Evolutionary conservation across 1,284 basidiomycete species (phyloP), one percentile per base, ranked within the genome.

Genomic region (Exobasidium cylindrosporum): DNA sequence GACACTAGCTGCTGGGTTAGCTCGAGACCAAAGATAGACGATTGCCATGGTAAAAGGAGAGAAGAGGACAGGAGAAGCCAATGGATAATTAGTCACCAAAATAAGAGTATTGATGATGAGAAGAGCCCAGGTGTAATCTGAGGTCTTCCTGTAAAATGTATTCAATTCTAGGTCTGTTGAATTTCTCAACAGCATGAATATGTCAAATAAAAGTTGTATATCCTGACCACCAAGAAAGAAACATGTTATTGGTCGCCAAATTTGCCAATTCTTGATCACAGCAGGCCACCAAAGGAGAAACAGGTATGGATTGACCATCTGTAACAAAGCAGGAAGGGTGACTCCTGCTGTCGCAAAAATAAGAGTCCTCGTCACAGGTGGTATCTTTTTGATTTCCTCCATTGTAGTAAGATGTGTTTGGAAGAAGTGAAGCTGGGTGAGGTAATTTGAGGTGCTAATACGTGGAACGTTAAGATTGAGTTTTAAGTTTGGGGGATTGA

Each of bases 301-400:
- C 44, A 79, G 83, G 76, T 87, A 86, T 0, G 83, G 80, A 1
- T 83, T 81, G 21, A 90, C 74, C 5, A 91, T 62, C 13, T 85
- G 81, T 66, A 89, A 79, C 62, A 89, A 79, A 43, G 85, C 82
- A 0, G 90, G 85, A 0, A 88, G 32, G 0, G 90, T 86, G 43
- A 91, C 81, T 0, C 81, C 85, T 1, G 88, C 75, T 1, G 86
- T 86, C 1, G 88, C 87, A 10, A 81, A 82, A 56, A 87, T 84
- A 23, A 92, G 78, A 63, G 87, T 86, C 31, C 91, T 85, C 1
- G 92, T 93, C 23, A 94, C 88, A 50, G 90, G 88, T 0, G 91
- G 91, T 1, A 94, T 90, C 82, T 91, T 91, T 23, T 40, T 35
- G 17, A 55, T 35, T 17, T 55, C 53, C 2, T 55, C 53, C 53